A percentile compares a stretch with the other conserved stretches of the same genome.
Evolutionary conservation across 345 rosid genomes (phyloP).

Genomic region (Xanthoceras sorbifolium): DNA sequence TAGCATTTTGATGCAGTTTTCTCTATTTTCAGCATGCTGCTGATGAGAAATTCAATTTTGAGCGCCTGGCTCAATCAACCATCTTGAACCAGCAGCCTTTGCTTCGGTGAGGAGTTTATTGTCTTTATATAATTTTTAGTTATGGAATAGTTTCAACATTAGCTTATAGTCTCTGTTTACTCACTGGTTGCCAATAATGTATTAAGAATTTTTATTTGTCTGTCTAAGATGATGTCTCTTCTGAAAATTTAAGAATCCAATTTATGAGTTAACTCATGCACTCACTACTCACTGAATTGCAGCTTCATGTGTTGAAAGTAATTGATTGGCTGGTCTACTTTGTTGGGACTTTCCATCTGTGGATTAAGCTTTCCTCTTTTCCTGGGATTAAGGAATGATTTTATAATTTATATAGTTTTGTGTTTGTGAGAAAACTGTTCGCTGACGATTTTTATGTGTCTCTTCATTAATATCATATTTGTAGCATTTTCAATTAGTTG

Average conservation of each 20-base stretch:
- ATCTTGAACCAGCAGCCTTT: conserved; percentile 93
- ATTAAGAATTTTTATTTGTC: background rate
- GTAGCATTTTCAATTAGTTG: background rate
- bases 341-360: background rate
- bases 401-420: too few relatives aligned
- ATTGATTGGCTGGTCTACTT: background rate
- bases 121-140: conserved; percentile 20
- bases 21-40: conserved; percentile 86
- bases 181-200: background rate
- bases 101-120: conserved; percentile 67
- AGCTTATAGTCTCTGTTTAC: background rate
- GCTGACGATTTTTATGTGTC: background rate
- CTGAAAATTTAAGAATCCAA: background rate
- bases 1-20: conserved; percentile 24
- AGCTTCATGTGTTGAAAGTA: conserved; percentile 5
- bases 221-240: background rate
- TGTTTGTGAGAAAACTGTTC: background rate
- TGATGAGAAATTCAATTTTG: conserved; percentile 97
- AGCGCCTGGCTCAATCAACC: conserved; percentile 78
- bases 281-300: background rate
- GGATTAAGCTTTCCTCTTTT: background rate
- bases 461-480: background rate
- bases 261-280: background rate
- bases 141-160: background rate
- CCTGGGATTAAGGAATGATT: background rate